phyloP scores from a whole-genome alignment of 2,329 filamentous ascomycete genomes.

The Botryotinia calthae region DNA sequence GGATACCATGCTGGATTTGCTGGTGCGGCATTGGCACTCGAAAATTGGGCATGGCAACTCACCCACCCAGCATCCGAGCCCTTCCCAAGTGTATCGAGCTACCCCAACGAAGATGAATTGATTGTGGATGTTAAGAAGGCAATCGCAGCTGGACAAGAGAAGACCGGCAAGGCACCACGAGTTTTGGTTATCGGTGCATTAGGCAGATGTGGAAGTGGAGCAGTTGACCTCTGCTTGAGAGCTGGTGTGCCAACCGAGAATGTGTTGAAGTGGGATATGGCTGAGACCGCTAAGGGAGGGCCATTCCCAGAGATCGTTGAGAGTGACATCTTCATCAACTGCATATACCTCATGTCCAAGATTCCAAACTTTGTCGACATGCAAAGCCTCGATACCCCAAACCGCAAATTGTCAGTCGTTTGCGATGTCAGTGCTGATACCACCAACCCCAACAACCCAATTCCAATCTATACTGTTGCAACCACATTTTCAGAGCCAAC shows the following conservation, averaged over 20 bases:
- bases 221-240: slow-evolving; percentile 74
- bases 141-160: slow-evolving; percentile 63
- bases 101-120: slow-evolving; percentile 71
- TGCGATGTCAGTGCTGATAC: slow-evolving; percentile 78
- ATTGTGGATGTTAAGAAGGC: slow-evolving; percentile 71
- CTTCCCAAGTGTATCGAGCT: slow-evolving; percentile 64
- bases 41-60: slow-evolving; percentile 83
- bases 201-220: slow-evolving; percentile 82
- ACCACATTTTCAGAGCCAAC: slow-evolving; percentile 90
- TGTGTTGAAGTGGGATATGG: slow-evolving; percentile 70
- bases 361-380: slow-evolving; percentile 79
- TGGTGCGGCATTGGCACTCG: slow-evolving; percentile 66
- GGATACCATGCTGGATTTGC: slow-evolving; percentile 74
- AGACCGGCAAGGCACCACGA: slow-evolving; percentile 65
- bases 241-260: slow-evolving; percentile 68
- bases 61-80: slow-evolving; percentile 63
- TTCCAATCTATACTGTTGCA: slow-evolving; percentile 80
- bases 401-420: slow-evolving; percentile 73
- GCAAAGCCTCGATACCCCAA: slow-evolving; percentile 63
- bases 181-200: slow-evolving; percentile 82
- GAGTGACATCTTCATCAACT: slow-evolving; percentile 78
- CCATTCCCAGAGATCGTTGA: slow-evolving; percentile 78
- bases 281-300: slow-evolving; percentile 67
- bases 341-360: slow-evolving; percentile 78
- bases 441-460: slow-evolving; percentile 63